Base-by-base conservation (phyloP, 2,329 filamentous ascomycete genomes). In the Xylaria hypoxylon region DNA sequence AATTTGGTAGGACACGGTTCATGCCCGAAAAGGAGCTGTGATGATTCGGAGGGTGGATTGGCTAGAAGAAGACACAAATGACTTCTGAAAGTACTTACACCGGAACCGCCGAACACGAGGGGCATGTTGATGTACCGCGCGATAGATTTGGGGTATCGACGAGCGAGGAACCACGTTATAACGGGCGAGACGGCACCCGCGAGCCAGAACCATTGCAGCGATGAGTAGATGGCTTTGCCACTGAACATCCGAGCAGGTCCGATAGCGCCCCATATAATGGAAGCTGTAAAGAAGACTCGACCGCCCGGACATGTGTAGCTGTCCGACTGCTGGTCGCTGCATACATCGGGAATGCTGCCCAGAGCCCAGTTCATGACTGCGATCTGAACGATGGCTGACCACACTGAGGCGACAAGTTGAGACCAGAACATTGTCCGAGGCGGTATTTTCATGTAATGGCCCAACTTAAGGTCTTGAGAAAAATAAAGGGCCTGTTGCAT, bases 241-340 rank as follows among this genome's bases (percentile, higher is more conserved):
- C 86, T 88, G 77, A 93, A 93, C 76, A 93, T 90, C 52, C 90
- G 87, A 1, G 82, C 80, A 0, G 91, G 91, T 0, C 91, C 91
- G 65, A 93, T 92, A 62, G 89, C 85, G 64, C 91, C 91, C 90
- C 90, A 92, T 72, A 92, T 87, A 55, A 92, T 83, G 3, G 89
- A 92, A 1, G 88, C 87, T 1, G 88, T 92, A 80, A 90, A 93
- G 78, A 86, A 86, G 62, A 86, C 85, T 64, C 82, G 83, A 56
- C 83, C 84, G 58, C 81, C 81, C 7, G 85, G 83, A 73, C 86
- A 88, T 3, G 81, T 87, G 76, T 89, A 89, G 71, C 85, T 83
- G 72, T 86, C 81, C 50, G 85, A 80, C 63, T 89, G 82, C 10
- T 81, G 75, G 11, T 80, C 76, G 24, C 77, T 77, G 79, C 91